A percentile compares a stretch with the other conserved stretches of the same genome.
Conservation (phyloP, 1,139 yeast species). For the Yamadazyma triangularis region DNA sequence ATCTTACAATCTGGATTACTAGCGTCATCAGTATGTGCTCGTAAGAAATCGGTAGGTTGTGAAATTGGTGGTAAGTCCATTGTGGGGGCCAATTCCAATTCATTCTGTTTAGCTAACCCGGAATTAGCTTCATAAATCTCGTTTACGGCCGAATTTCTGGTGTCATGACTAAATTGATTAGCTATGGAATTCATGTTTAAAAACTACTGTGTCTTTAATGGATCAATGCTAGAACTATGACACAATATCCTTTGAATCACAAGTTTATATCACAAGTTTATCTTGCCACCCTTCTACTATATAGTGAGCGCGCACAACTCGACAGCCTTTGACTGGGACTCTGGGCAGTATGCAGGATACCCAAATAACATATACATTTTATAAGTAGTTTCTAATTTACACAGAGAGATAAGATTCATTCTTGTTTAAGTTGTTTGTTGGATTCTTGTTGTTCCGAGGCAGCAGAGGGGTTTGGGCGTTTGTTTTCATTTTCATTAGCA, state of each 20-base stretch:
- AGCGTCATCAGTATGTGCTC: conserved; percentile 98
- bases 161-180: conserved; percentile 31
- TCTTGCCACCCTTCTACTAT: too few relatives aligned
- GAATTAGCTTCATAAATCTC: conserved; percentile 25
- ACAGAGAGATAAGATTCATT: too few relatives aligned
- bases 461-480: conserved; percentile 5
- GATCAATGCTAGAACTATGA: too few relatives aligned
- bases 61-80: conserved; percentile 79
- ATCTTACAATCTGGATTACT: conserved; percentile 90
- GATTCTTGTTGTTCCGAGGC: conserved; percentile 5
- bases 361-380: too few relatives aligned
- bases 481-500: conserved; percentile 1
- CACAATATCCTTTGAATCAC: too few relatives aligned
- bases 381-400: too few relatives aligned
- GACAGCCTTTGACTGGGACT: too few relatives aligned
- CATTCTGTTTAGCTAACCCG: conserved; percentile 19
- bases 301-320: too few relatives aligned
- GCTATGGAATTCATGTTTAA: conserved; percentile 38
- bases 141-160: conserved; percentile 22
- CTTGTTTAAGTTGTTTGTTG: conserved; percentile 4
- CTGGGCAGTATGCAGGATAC: too few relatives aligned
- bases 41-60: conserved; percentile 86
- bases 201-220: too few relatives aligned
- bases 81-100: conserved; percentile 53
- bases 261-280: too few relatives aligned